A percentile compares a stretch with the other conserved stretches of the same genome.
Conservation (phyloP, 164 flowering plant species). For the Magnolia sinica region DNA sequence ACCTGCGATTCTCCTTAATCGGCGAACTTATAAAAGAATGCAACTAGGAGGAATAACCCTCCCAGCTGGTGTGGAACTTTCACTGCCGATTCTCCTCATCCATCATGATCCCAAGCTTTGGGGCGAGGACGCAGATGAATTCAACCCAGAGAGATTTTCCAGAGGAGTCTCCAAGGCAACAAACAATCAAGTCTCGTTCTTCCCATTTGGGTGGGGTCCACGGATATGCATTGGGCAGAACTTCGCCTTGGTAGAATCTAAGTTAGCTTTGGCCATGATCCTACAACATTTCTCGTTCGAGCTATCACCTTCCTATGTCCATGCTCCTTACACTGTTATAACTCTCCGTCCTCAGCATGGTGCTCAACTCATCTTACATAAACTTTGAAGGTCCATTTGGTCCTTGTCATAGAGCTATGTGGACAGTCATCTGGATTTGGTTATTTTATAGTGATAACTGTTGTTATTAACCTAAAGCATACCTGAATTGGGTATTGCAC, state of each 20-base stretch:
- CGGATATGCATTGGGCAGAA: constrained; percentile 8
- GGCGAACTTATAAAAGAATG: background rate
- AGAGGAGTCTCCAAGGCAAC: constrained; percentile 9
- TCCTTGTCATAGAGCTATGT: too few relatives aligned
- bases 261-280: constrained; percentile 8
- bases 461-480: too few relatives aligned
- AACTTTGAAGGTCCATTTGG: background rate
- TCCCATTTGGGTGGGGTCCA: constrained; percentile 11
- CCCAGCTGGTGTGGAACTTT: background rate
- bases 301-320: constrained; percentile 8
- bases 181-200: constrained; percentile 1
- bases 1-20: background rate
- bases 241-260: constrained; percentile 6
- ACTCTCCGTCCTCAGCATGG: constrained; percentile 17
- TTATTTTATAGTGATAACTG: too few relatives aligned
- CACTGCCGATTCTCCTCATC: background rate
- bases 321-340: constrained; percentile 5
- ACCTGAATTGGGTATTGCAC: too few relatives aligned
- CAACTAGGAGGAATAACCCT: constrained; percentile 5
- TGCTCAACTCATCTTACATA: constrained; percentile 7
- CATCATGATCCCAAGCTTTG: constrained; percentile 7
- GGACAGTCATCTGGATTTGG: too few relatives aligned
- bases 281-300: constrained; percentile 5
- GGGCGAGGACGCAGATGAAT: constrained; percentile 9
- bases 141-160: constrained; percentile 9